A percentile compares a stretch with the other conserved stretches of the same genome.
Evolutionary conservation across 2,329 filamentous ascomycete species (phyloP).

Genomic region (Ceratocystis smalleyi): DNA sequence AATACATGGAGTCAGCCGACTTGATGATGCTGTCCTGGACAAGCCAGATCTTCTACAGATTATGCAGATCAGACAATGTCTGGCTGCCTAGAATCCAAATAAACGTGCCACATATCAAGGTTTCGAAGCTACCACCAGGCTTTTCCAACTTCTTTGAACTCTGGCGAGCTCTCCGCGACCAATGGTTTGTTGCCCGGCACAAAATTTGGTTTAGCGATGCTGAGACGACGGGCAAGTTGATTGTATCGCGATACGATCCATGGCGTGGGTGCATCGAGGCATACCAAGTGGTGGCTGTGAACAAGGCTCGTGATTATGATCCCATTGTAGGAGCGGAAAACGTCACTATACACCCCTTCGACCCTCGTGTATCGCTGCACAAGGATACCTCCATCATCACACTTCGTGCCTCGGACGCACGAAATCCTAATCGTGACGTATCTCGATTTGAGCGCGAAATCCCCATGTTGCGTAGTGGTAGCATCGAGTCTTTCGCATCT

Average conservation of each 20-base stretch:
- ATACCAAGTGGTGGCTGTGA: slow-evolving; percentile 56
- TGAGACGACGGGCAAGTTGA: slow-evolving; percentile 55
- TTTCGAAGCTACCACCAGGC: slow-evolving; percentile 31
- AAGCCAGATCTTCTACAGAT: slow-evolving; percentile 43
- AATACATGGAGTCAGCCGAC: slow-evolving; percentile 47
- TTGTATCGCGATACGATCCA: slow-evolving; percentile 63
- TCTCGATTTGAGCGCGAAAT: slow-evolving; percentile 32
- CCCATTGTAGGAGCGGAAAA: neutral
- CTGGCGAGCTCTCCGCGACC: slow-evolving; percentile 20
- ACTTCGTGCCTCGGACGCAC: slow-evolving; percentile 29
- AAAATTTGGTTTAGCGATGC: slow-evolving; percentile 78
- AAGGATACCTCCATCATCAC: slow-evolving; percentile 54
- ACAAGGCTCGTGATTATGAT: slow-evolving; percentile 16
- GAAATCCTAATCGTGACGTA: slow-evolving; percentile 9
- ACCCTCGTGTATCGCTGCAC: slow-evolving; percentile 55
- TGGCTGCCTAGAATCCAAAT: slow-evolving; percentile 58
- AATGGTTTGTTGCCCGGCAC: slow-evolving; percentile 69
- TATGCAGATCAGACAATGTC: slow-evolving; percentile 49
- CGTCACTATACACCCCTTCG: slow-evolving; percentile 50
- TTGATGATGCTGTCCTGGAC: slow-evolving; percentile 44
- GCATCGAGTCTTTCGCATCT: slow-evolving; percentile 40
- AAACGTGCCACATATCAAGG: slow-evolving; percentile 42
- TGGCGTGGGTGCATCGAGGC: slow-evolving; percentile 62
- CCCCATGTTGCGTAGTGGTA: slow-evolving; percentile 36
- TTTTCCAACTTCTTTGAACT: slow-evolving; percentile 4